Percentiles rank a stretch among this genome's conserved stretches.
Conservation (phyloP, 2,329 filamentous ascomycete species). For the Akanthomyces uredinophilus region DNA sequence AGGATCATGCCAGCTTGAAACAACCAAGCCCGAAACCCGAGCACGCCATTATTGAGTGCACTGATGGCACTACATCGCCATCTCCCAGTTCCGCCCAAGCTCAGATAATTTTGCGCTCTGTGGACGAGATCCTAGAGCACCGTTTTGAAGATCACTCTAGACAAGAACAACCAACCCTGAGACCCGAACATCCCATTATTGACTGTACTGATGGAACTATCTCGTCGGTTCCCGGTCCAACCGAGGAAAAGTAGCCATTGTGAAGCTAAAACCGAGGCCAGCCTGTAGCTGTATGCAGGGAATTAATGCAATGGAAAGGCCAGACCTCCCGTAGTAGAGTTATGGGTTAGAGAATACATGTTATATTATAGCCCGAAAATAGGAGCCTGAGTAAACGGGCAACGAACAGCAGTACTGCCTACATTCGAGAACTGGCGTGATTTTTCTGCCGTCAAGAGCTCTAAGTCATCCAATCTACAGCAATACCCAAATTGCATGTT, state of each 20-base stretch:
- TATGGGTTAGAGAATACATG: background rate
- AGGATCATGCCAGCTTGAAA: background rate
- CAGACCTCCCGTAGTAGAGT: background rate
- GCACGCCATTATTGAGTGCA: background rate
- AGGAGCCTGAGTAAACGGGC: background rate
- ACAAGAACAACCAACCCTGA: background rate
- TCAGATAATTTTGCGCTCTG: background rate
- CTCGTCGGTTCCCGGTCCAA: no score
- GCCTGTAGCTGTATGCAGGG: background rate
- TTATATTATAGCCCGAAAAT: background rate
- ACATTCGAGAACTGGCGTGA: background rate
- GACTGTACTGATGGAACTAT: no score
- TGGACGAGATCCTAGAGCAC: background rate
- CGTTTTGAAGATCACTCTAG: no score
- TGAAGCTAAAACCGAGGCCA: background rate
- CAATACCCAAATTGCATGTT: no score
- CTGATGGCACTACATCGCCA: background rate
- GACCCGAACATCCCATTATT: background rate
- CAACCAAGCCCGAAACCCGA: background rate
- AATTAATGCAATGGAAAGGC: no score
- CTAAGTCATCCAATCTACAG: no score
- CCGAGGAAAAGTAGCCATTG: no score
- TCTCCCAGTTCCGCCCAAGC: background rate
- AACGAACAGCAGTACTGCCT: background rate
- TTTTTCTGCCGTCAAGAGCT: no score